Conservation (phyloP, 2,329 filamentous ascomycete species). For the Pseudopithomyces maydicus region DNA sequence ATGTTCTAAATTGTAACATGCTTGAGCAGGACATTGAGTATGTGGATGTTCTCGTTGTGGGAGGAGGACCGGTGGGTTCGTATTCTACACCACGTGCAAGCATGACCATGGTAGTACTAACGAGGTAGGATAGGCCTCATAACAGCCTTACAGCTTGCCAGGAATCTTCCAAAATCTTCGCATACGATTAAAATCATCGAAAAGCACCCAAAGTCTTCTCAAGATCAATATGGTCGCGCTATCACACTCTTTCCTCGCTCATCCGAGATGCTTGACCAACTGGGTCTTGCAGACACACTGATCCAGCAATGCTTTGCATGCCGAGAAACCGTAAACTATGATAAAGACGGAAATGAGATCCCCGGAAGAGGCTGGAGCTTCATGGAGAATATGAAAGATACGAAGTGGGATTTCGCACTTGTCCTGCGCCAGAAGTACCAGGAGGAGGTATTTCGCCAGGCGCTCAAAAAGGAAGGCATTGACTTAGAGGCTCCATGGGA, state of each 20-base stretch:
- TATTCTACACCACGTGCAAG: not conserved
- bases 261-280: slow-evolving; percentile 58
- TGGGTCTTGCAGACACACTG: slow-evolving; percentile 56
- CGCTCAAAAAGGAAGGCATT: slow-evolving; percentile 44
- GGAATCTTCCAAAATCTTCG: slow-evolving; percentile 47
- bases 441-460: slow-evolving; percentile 58
- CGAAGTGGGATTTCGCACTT: slow-evolving; percentile 58
- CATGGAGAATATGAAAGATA: slow-evolving; percentile 60
- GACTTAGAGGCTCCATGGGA: slow-evolving; percentile 44
- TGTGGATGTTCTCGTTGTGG: slow-evolving; percentile 31
- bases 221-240: slow-evolving; percentile 60
- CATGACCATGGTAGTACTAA: not conserved
- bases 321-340: slow-evolving; percentile 56
- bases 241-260: slow-evolving; percentile 60
- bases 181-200: slow-evolving; percentile 55
- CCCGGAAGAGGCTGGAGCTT: slow-evolving; percentile 57
- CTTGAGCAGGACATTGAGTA: slow-evolving; percentile 13
- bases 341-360: slow-evolving; percentile 52
- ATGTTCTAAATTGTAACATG: slow-evolving; percentile 10
- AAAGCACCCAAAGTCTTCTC: slow-evolving; percentile 53
- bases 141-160: slow-evolving; percentile 54
- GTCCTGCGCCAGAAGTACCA: slow-evolving; percentile 62
- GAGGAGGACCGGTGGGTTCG: slow-evolving; percentile 53
- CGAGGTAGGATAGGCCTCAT: slow-evolving; percentile 37
- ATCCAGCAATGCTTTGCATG: slow-evolving; percentile 60